phyloP scores from a whole-genome alignment of 108 stramenopile species.

The Nitzschia palea region DNA sequence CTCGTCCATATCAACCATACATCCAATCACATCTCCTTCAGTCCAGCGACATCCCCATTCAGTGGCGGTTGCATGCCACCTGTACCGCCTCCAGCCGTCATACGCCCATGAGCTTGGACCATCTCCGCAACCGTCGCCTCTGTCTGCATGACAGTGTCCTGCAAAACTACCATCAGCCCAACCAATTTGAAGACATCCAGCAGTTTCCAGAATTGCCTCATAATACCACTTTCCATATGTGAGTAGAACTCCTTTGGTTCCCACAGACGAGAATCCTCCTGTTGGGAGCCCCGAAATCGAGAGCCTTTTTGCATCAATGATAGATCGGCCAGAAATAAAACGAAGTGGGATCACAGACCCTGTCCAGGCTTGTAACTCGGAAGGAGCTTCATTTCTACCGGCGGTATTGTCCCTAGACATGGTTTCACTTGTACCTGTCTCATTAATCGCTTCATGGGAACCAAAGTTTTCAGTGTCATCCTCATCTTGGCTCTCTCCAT shows the following conservation, averaged over 20 bases:
- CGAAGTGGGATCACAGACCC: slow-evolving; percentile 68
- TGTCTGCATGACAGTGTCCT: slow-evolving; percentile 83
- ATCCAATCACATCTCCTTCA: slow-evolving; percentile 89
- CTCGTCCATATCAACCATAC: slow-evolving; percentile 87
- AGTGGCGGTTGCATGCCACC: slow-evolving; percentile 87
- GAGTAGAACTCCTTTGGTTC: slow-evolving; percentile 80
- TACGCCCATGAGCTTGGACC: slow-evolving; percentile 92
- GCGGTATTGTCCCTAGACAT: slow-evolving; percentile 5
- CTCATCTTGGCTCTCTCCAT: slow-evolving; percentile 18
- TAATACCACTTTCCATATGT: slow-evolving; percentile 94
- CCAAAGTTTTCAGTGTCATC: slow-evolving; percentile 30
- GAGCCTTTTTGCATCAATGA: slow-evolving; percentile 62
- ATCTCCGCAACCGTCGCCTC: slow-evolving; percentile 94
- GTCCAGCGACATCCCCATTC: slow-evolving; percentile 95
- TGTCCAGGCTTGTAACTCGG: slow-evolving; percentile 46
- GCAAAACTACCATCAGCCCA: slow-evolving; percentile 90
- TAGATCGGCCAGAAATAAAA: slow-evolving; percentile 72
- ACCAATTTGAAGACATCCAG: slow-evolving; percentile 93
- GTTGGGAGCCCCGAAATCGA: slow-evolving; percentile 73
- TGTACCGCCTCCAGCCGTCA: slow-evolving; percentile 94
- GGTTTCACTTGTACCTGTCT: background rate
- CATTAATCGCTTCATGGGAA: slow-evolving; percentile 5
- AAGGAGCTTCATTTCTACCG: background rate
- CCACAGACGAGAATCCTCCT: slow-evolving; percentile 88
- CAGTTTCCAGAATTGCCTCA: slow-evolving; percentile 85